Conservation (phyloP, 345 rosid species). For the Eucalyptus cloeziana region DNA sequence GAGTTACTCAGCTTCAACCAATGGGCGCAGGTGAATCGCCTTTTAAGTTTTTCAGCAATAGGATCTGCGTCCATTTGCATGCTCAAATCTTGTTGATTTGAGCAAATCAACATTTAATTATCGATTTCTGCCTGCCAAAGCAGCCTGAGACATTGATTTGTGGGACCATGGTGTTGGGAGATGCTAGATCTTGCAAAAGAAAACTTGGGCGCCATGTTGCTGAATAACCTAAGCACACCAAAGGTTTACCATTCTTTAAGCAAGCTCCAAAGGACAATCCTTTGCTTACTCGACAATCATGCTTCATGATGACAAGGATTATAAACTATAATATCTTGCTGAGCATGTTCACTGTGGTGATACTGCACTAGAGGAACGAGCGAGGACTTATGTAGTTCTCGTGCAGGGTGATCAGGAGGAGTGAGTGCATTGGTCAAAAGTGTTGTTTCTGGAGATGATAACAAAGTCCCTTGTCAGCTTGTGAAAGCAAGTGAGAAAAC, state of each 20-base stretch:
- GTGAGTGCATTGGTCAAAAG: conserved; percentile 6
- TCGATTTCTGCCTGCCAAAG: not conserved
- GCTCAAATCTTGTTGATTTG: not conserved
- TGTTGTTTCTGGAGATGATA: not conserved
- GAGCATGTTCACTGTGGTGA: not conserved
- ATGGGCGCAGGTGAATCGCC: not conserved
- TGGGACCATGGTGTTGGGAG: not conserved
- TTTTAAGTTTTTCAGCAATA: not conserved
- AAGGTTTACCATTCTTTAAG: not conserved
- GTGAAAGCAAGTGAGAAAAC: not conserved
- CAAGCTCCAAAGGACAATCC: not conserved
- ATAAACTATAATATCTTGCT: not conserved
- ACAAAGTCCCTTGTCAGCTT: not conserved
- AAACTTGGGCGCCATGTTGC: not conserved
- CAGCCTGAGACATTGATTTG: not conserved
- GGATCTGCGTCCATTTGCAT: not conserved
- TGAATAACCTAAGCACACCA: not conserved
- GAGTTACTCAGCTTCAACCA: not conserved
- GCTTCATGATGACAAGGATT: not conserved
- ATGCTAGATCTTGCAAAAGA: not conserved
- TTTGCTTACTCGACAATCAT: not conserved
- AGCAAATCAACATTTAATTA: not conserved
- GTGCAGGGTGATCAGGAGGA: not conserved
- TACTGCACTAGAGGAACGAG: not conserved
- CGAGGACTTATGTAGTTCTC: not conserved